Base-by-base conservation (phyloP, 371 early-diverging fungal genomes). In the Rhizopus delemar region DNA sequence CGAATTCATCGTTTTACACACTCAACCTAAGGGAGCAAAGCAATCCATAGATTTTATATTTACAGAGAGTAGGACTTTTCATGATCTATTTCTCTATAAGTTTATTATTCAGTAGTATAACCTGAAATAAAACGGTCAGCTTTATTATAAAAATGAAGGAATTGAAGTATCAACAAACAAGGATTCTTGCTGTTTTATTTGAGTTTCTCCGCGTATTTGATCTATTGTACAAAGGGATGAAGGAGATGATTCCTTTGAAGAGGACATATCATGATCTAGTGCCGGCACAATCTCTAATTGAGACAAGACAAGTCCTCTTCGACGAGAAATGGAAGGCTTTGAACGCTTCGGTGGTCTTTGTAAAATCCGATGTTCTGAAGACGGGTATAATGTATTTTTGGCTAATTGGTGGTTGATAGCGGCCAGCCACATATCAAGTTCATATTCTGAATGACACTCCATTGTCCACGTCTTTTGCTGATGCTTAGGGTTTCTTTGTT, bases 401-500 rank as follows among this genome's bases (percentile, higher is more conserved):
- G 43, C 32, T n/a, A 68, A 16, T 36, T 64, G 49, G 8, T 36
- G 22, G 6, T 68, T 48, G 41, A 68, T 63, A 15, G 58, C 61
- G 16, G 46, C 46, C 2, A 68, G 51, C 73, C 73, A 73, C 4
- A 52, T 39, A 8, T 66, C 62, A 9, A 70, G 57, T 16, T 73
- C 73, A 6, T 36, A 31, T 31, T 58, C 51, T 34, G 73, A 70
- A 38, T 69, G 56, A 35, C 73, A 73, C 15, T 46, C 63, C 9
- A 73, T 63, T 5, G 68, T 70, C 60, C 70, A 66, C 0, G 46
- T 36, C 38, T 66, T 66, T 12, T 54, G 22, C 22, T 22, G 57
- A 48, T 55, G 36, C 13, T 35, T 58, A 1, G 16, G 8, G 13
- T 54, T 2, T 13, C 8, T 32, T 53, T 57, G 56, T 28, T 28